Percentiles rank a stretch among this genome's conserved stretches.
Evolutionary conservation across 768 basidiomycete genomes (phyloP).

Genomic region (Daedaleopsis nitida): DNA sequence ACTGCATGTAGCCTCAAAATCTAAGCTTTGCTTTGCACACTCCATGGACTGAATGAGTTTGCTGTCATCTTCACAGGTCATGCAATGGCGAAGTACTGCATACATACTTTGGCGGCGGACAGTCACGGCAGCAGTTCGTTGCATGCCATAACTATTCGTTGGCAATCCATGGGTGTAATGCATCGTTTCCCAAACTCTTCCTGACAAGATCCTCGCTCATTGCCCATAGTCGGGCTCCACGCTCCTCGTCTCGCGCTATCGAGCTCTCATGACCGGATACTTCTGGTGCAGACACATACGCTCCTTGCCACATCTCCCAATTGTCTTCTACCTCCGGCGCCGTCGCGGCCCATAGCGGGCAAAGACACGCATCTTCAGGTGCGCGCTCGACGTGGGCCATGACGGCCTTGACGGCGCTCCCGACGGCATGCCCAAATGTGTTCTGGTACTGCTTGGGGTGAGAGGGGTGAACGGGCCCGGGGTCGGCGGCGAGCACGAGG

Average conservation of each 20-base stretch:
- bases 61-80: too few species aligned
- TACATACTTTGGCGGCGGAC: too few species aligned
- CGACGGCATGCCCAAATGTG: conserved; percentile 28
- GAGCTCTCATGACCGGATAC: conserved; percentile 24
- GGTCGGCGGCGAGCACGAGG: conserved; percentile 31
- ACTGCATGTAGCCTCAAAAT: conserved; percentile 27
- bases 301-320: conserved; percentile 25
- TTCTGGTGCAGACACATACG: conserved; percentile 30
- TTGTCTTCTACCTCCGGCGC: conserved; percentile 27
- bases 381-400: conserved; percentile 31
- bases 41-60: neutral
- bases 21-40: conserved; percentile 24
- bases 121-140: too few species aligned
- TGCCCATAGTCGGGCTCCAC: conserved; percentile 32
- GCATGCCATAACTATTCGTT: neutral
- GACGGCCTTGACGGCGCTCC: conserved; percentile 24
- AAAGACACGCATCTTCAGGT: conserved; percentile 29
- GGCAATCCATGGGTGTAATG: conserved; percentile 26
- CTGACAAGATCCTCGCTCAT: conserved; percentile 34
- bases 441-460: conserved; percentile 32
- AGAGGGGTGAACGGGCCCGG: conserved; percentile 31
- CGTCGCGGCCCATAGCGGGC: conserved; percentile 37
- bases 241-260: conserved; percentile 27
- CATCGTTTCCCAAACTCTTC: conserved; percentile 27
- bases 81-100: too few species aligned